Evolutionary conservation across 2,329 filamentous ascomycete genomes (phyloP).

Genomic region (Zymoseptoria crescenta): DNA sequence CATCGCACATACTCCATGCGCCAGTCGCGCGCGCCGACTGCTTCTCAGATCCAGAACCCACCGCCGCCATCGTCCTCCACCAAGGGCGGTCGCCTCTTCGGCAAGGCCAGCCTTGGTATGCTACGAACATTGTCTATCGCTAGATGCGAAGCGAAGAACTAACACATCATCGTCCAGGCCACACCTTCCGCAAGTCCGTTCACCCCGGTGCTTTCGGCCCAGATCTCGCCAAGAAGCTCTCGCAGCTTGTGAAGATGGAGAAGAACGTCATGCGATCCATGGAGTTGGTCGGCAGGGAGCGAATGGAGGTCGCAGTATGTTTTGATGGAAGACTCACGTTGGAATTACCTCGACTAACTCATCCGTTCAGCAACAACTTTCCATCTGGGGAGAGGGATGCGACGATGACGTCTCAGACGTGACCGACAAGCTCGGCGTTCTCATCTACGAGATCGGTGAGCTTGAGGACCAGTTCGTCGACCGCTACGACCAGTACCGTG

Average conservation of each 20-base stretch:
- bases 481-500: slow-evolving; percentile 96
- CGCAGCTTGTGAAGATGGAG: slow-evolving; percentile 98
- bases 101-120: slow-evolving; percentile 77
- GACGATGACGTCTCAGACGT: slow-evolving; percentile 98
- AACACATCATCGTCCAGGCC: slow-evolving; percentile 41
- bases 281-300: slow-evolving; percentile 87
- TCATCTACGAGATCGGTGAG: slow-evolving; percentile 97
- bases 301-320: slow-evolving; percentile 96
- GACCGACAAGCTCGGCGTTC: slow-evolving; percentile 93
- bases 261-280: slow-evolving; percentile 99
- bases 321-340: background rate
- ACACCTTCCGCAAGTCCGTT: slow-evolving; percentile 64
- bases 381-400: slow-evolving; percentile 89
- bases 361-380: slow-evolving; percentile 78
- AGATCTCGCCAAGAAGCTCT: slow-evolving; percentile 94
- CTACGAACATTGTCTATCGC: background rate
- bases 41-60: slow-evolving; percentile 83
- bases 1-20: slow-evolving; percentile 99
- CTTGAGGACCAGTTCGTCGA: slow-evolving; percentile 98
- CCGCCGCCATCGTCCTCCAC: slow-evolving; percentile 86
- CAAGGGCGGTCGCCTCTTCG: slow-evolving; percentile 84
- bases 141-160: background rate
- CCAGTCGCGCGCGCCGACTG: slow-evolving; percentile 90
- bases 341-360: background rate
- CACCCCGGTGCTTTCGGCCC: slow-evolving; percentile 67